Base-by-base conservation (phyloP, 331 rosid species). In the Erythrophleum ivorense region DNA sequence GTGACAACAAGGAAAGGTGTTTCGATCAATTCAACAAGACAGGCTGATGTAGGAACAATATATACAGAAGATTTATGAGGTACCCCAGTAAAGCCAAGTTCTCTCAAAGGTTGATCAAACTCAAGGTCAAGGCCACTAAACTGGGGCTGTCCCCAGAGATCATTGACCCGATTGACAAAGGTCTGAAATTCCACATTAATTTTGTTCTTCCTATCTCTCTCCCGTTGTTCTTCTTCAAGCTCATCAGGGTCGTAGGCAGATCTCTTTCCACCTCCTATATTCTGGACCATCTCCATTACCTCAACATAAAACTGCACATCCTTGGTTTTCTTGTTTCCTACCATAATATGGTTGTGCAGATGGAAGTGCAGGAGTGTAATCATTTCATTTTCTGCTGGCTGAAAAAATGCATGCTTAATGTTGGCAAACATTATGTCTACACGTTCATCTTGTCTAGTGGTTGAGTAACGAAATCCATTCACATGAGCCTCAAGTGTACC, bases 171-270 rank as follows among this genome's bases (percentile, higher is more conserved):
- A 63, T 33, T 33, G 69, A 63, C 69, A 63, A 63, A 63, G 69
- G 19, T 63, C 45, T 33, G 69, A 63, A 63, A 63, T 63, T 63
- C 69, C 33, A 33, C 69, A 5, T 63, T 63, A 40, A 63, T 63
- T 63, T 63, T 63, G 43, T 63, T 63, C 69, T 63, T 63, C 19
- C 69, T 63, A 19, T 63, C 69, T 63, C 69, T 63, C 19, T 63
- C 69, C 41, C 69, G 33, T 6, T 63, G 69, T 16, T 63, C 69
- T 63, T 63, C 69, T 33, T 63, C 69, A 63, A 63, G 69, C 43
- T 63, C 69, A 63, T 63, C 69, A 63, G 69, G 69, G 69, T 63
- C 69, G 14, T 63, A 63, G 69, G 69, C 69, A 31, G 69, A 63
- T 63, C 69, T 63, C 43, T 63, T 63, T 63, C 69, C 69, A 14